These are phyloP conservation scores for Termitomyces sp. DNA, from an alignment of 768 basidiomycete species.

Conservation along the genomic window DNA sequence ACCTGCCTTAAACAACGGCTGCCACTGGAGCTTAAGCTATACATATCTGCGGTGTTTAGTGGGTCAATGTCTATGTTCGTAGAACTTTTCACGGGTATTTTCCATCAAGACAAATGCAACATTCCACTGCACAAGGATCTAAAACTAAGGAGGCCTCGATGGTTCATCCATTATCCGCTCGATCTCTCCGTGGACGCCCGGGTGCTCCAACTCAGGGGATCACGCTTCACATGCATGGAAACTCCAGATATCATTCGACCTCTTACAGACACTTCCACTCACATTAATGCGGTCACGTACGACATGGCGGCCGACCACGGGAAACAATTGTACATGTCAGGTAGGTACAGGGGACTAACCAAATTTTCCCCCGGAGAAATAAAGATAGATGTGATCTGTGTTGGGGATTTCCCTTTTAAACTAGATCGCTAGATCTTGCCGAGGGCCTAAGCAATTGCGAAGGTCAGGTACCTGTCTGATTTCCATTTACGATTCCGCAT, in stretches of 20 bases:
- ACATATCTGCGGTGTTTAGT: background rate
- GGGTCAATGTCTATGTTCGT: background rate
- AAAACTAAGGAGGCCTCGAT: constrained; percentile 4
- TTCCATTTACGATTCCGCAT: constrained; percentile 33
- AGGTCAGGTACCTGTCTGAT: constrained; percentile 10
- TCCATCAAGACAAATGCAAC: background rate
- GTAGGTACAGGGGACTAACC: constrained; percentile 22
- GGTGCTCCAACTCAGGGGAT: constrained; percentile 4
- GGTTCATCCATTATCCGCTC: constrained; percentile 17
- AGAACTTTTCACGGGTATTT: background rate
- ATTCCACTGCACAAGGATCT: constrained; percentile 1
- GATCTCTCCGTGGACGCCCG: constrained; percentile 7
- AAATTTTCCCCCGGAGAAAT: constrained; percentile 26
- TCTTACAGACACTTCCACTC: constrained; percentile 2
- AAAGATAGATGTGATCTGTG: constrained; percentile 32
- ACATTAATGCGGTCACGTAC: constrained; percentile 12
- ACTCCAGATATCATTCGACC: background rate
- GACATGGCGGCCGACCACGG: constrained; percentile 25
- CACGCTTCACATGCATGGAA: constrained; percentile 9
- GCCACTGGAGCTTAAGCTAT: background rate
- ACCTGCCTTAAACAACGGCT: background rate
- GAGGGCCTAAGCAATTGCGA: constrained; percentile 21
- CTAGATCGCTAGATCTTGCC: constrained; percentile 40
- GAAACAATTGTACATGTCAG: constrained; percentile 13
- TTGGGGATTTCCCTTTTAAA: constrained; percentile 22